Evolutionary conservation across 176 grass and related monocot species (phyloP).

Genomic region (Aegilops bicornis): DNA sequence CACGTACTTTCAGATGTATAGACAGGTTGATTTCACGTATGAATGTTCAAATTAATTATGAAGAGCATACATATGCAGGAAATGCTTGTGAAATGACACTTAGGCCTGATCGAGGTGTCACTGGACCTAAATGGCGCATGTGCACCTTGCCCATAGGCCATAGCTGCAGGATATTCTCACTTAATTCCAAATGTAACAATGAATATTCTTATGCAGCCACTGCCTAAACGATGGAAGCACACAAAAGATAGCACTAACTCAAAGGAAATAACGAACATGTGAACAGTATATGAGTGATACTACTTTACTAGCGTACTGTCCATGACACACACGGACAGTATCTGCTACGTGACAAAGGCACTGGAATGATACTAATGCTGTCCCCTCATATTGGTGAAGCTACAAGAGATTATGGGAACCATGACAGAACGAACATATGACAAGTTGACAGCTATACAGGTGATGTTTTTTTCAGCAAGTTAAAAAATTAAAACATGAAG

Average conservation of each 20-base stretch:
- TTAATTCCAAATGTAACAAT: background rate
- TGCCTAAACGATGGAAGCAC: background rate
- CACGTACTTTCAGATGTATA: too few relatives aligned
- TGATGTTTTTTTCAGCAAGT: background rate
- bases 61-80: background rate
- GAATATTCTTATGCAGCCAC: background rate
- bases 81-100: background rate
- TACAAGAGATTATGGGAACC: conserved; percentile 3
- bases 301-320: background rate
- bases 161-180: background rate
- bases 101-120: background rate
- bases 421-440: conserved; percentile 7
- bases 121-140: background rate
- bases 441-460: background rate
- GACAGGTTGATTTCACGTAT: background rate
- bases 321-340: background rate
- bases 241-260: conserved; percentile 6
- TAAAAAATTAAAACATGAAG: background rate
- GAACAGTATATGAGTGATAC: background rate
- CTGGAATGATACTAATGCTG: background rate
- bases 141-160: background rate
- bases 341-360: background rate
- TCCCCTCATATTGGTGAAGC: background rate
- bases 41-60: background rate
- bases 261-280: background rate